Base-by-base conservation (phyloP, 176 grass and related monocot species). In the Themeda triandra region DNA sequence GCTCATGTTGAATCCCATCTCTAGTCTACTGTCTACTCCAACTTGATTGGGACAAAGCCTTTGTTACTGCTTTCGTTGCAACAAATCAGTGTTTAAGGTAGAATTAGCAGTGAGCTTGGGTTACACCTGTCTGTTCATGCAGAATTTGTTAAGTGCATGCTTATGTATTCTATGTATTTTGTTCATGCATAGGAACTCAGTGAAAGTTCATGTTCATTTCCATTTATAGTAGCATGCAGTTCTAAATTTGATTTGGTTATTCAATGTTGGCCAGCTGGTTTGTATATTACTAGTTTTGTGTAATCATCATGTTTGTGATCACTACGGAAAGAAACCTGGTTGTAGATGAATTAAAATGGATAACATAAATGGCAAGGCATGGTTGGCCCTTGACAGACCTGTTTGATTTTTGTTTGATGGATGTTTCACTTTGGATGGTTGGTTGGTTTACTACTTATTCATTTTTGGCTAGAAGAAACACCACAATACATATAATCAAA, bases 151-250 rank as follows among this genome's bases (percentile, higher is more conserved):
- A 23, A 31, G 8, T 74, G 63, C 23, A 88, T 84, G 42, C 18
- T 66, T 10, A 44, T 23, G 8, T 24, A 24, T 77, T 60, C 60
- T 63, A 18, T 70, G 24, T 64, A 7, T 28, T 65, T 85, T 13
- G 51, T 77, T 82, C 40, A 6, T 19, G 13, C 53, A 9, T 71
- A 36, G 8, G 66, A 42, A 74, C 13, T 66, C 71, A 21, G 12
- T 86, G 24, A 64, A 86, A 54, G 10, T 51, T n/a, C 25, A 42
- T 64, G 49, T 63, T 67, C 30, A 63, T 81, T 85, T 53, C 13
- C 53, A 76, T 77, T 81, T 53, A 13, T 25, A 29, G 64, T 51
- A 32, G 21, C 8, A 18, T 66, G 24, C 18, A 71, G 31, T 63
- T 36, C 2, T 64, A 11, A 69, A 41, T 51, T 73, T 17, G 2